Conservation (phyloP, 257 asterid species). For the Nicotiana tabacum region DNA sequence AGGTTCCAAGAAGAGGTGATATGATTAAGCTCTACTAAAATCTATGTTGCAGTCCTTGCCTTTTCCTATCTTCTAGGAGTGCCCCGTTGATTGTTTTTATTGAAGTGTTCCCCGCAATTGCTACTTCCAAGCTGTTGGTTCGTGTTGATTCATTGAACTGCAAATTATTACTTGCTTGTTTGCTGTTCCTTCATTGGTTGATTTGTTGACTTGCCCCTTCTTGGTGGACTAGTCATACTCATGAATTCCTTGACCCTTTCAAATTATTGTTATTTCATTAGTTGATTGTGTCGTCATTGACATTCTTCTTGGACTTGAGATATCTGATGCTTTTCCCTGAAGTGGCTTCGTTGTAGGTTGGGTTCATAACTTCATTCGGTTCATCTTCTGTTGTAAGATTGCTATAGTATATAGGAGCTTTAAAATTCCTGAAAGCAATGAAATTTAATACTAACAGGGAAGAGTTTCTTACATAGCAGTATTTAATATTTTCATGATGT, state of each 20-base stretch:
- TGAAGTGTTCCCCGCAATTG: neutral
- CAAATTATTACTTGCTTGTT: neutral
- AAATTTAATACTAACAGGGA: neutral
- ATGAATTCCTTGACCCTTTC: neutral
- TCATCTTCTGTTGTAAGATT: neutral
- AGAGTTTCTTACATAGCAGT: neutral
- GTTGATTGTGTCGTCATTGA: neutral
- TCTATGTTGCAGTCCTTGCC: neutral
- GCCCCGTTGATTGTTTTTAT: neutral
- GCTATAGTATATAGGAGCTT: neutral
- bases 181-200: neutral
- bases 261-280: neutral
- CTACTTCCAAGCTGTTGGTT: neutral
- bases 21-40: constrained; percentile 4
- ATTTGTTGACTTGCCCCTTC: neutral
- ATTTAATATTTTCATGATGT: too few species aligned
- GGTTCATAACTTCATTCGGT: neutral
- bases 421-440: neutral
- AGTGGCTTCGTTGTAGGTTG: neutral
- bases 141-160: neutral
- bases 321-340: neutral
- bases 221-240: neutral
- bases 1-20: constrained; percentile 96
- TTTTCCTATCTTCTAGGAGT: neutral
- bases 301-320: neutral